Evolutionary conservation across 768 basidiomycete species (phyloP).

Genomic region (Lactarius tabidus): DNA sequence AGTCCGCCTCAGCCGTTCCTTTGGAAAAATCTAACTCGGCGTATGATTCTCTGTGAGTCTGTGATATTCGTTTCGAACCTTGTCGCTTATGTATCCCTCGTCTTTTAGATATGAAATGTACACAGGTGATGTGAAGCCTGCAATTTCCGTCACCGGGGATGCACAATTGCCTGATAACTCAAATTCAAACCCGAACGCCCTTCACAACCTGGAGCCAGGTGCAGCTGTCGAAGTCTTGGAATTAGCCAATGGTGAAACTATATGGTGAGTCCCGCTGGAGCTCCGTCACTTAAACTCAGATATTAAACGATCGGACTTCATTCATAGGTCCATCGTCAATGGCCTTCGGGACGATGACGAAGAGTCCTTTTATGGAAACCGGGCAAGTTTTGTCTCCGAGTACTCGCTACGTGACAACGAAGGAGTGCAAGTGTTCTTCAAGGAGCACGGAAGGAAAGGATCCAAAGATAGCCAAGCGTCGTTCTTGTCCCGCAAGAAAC

Average conservation of each 20-base stretch:
- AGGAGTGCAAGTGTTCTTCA: constrained; percentile 68
- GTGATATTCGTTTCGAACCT: constrained; percentile 12
- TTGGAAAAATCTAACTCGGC: constrained; percentile 65
- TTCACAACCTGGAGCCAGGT: constrained; percentile 41
- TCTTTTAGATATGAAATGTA: constrained; percentile 74
- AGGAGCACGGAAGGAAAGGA: constrained; percentile 63
- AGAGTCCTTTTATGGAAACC: constrained; percentile 61
- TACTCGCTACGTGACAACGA: constrained; percentile 60
- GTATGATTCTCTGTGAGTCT: constrained; percentile 74
- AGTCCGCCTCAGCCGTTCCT: constrained; percentile 38
- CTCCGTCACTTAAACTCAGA: constrained; percentile 4
- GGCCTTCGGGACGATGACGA: constrained; percentile 75
- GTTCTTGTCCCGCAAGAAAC: constrained; percentile 57
- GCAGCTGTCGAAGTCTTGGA: constrained; percentile 77
- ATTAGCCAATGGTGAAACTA: constrained; percentile 81
- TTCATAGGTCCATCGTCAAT: constrained; percentile 72
- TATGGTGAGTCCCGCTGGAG: constrained; percentile 55
- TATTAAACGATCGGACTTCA: constrained; percentile 24
- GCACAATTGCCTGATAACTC: constrained; percentile 29
- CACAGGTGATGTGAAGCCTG: constrained; percentile 49
- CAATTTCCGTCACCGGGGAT: constrained; percentile 37
- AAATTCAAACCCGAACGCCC: constrained; percentile 28
- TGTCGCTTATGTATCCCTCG: constrained; percentile 20
- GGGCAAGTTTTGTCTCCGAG: constrained; percentile 72
- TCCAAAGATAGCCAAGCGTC: constrained; percentile 64